Conservation (phyloP, 305 asterid genomes). For the Rubia tinctorum region DNA sequence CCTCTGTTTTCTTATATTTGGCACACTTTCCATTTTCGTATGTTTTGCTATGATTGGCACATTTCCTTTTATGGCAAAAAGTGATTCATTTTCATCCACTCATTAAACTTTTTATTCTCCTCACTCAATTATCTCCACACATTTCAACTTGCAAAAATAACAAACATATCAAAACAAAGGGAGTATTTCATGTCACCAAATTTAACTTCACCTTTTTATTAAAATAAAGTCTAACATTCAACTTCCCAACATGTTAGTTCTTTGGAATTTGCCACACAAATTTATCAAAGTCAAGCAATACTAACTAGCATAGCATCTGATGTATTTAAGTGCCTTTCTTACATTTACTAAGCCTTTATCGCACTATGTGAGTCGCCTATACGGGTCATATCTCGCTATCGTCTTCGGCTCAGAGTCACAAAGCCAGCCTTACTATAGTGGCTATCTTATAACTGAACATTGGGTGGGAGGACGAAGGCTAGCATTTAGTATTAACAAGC, state of each 20-base stretch:
- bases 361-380: background rate
- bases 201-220: background rate
- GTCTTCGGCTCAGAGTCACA: background rate
- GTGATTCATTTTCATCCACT: too few relatives aligned
- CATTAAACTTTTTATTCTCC: too few relatives aligned
- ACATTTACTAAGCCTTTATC: background rate
- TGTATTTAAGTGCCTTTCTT: background rate
- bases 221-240: background rate
- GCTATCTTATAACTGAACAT: background rate
- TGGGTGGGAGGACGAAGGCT: background rate
- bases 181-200: too few relatives aligned
- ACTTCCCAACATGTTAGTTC: background rate
- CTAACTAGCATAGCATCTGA: slow-evolving; percentile 3
- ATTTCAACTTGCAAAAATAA: too few relatives aligned
- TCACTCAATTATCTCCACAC: too few relatives aligned
- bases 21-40: too few relatives aligned
- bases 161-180: too few relatives aligned
- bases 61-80: too few relatives aligned
- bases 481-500: slow-evolving; percentile 23
- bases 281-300: background rate
- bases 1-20: too few relatives aligned
- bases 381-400: background rate
- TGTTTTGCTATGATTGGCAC: too few relatives aligned
- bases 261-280: background rate
- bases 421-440: background rate